These are phyloP conservation scores for Cladophialophora immunda DNA, from an alignment of 2,329 filamentous ascomycete species.

Conservation along the genomic window DNA sequence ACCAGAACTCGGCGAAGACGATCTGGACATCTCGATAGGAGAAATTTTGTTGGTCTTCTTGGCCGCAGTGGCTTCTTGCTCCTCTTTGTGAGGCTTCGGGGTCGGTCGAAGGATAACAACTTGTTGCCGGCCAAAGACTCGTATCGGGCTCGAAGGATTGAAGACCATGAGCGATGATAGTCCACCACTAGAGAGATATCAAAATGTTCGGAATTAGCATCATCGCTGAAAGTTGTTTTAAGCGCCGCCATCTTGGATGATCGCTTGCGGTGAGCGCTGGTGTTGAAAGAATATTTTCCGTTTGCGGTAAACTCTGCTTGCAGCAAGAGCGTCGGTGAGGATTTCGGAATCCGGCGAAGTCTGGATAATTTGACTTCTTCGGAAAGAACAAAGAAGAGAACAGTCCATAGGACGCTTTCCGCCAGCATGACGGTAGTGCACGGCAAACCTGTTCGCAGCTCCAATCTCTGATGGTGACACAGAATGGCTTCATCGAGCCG, in stretches of 20 bases:
- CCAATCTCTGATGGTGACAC: constrained; percentile 33
- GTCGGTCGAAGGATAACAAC: constrained; percentile 17
- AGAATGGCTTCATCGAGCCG: constrained; percentile 32
- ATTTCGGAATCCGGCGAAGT: constrained; percentile 9
- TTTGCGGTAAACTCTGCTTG: constrained; percentile 34
- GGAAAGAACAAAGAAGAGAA: constrained; percentile 29
- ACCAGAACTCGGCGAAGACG: constrained; percentile 17
- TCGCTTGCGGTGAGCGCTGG: constrained; percentile 27
- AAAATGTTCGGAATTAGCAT: constrained; percentile 8
- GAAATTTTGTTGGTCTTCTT: constrained; percentile 18
- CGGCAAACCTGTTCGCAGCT: constrained; percentile 30
- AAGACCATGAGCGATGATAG: constrained; percentile 27
- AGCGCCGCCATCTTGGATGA: constrained; percentile 28
- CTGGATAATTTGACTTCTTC: constrained; percentile 29
- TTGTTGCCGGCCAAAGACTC: constrained; percentile 28
- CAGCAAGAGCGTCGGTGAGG: constrained; percentile 8
- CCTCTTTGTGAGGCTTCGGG: constrained; percentile 1
- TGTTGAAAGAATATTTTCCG: constrained; percentile 37
- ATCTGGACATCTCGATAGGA: constrained; percentile 1
- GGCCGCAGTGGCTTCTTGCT: not conserved
- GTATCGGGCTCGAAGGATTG: constrained; percentile 33
- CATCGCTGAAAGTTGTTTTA: constrained; percentile 27
- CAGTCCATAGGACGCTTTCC: not conserved
- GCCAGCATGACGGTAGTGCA: not conserved
- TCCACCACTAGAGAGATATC: constrained; percentile 7